A percentile compares a stretch with the other conserved stretches of the same genome.
phyloP scores from a whole-genome alignment of 306 rosid species.

The Casuarina cunninghamiana region DNA sequence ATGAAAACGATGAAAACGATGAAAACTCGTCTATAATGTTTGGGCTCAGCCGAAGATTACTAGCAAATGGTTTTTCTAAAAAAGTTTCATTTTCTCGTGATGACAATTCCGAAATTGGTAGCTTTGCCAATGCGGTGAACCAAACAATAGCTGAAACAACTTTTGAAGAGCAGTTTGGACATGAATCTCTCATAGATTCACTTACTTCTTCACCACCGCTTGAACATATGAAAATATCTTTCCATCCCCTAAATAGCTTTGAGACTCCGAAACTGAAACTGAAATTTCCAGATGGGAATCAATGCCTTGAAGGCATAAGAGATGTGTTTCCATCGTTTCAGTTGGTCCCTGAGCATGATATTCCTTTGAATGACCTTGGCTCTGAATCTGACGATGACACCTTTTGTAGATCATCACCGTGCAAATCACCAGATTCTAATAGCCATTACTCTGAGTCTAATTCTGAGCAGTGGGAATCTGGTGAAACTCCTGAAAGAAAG shows the following conservation, averaged over 20 bases:
- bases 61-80: constrained; percentile 62
- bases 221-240: constrained; percentile 91
- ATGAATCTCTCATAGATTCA: constrained; percentile 47
- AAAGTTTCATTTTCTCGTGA: constrained; percentile 45
- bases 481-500: constrained; percentile 52
- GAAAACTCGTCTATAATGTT: constrained; percentile 60
- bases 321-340: constrained; percentile 84
- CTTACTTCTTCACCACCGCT: constrained; percentile 93
- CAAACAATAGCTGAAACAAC: constrained; percentile 41
- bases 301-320: constrained; percentile 52
- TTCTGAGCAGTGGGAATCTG: constrained; percentile 91
- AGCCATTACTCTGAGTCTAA: constrained; percentile 66
- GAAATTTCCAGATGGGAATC: constrained; percentile 73
- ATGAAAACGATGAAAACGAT: constrained; percentile 53
- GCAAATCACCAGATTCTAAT: constrained; percentile 65
- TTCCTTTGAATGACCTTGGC: constrained; percentile 56
- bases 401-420: constrained; percentile 89
- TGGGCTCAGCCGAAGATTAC: constrained; percentile 73
- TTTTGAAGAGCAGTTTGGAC: constrained; percentile 43
- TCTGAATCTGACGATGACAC: constrained; percentile 86
- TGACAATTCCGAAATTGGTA: constrained; percentile 44
- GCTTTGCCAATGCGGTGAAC: constrained; percentile 37
- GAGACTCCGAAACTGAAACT: constrained; percentile 74
- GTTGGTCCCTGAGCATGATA: constrained; percentile 71
- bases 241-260: constrained; percentile 61